Conservation (phyloP, 2,329 filamentous ascomycete genomes). For the Clarireedia paspali region DNA sequence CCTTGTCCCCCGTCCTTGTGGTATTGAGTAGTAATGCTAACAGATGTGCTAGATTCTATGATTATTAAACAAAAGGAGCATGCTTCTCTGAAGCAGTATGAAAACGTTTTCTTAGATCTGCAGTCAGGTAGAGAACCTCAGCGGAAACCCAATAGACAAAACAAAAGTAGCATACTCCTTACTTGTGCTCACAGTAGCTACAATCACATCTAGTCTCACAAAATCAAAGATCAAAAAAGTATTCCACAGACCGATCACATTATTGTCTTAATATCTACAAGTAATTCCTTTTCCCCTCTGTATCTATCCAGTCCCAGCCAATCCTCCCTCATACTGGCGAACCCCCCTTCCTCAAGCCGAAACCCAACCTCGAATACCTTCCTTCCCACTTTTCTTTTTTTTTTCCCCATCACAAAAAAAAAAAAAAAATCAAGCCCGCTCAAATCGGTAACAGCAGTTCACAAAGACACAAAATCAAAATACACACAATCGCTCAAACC, state of each 20-base stretch:
- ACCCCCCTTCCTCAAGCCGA: neutral
- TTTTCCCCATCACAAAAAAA: no score
- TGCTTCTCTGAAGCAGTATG: neutral
- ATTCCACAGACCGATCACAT: neutral
- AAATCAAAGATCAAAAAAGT: neutral
- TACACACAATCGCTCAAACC: no score
- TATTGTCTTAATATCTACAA: neutral
- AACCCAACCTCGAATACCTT: no score
- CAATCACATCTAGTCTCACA: neutral
- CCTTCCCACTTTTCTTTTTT: no score
- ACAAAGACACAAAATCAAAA: no score
- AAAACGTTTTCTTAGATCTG: no score
- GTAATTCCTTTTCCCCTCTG: neutral
- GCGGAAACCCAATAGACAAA: no score
- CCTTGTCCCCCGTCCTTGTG: neutral
- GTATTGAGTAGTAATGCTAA: conserved; percentile 12
- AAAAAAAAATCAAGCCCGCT: no score
- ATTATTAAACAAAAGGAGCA: conserved; percentile 20
- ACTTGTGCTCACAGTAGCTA: neutral
- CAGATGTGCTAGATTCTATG: conserved; percentile 24
- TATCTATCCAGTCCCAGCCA: neutral
- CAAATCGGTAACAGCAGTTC: no score
- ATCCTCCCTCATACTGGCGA: neutral
- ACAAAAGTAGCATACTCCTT: neutral
- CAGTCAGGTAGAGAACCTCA: no score